Evolutionary conservation across 2,329 filamentous ascomycete genomes (phyloP).

Genomic region (Dothistroma pini): DNA sequence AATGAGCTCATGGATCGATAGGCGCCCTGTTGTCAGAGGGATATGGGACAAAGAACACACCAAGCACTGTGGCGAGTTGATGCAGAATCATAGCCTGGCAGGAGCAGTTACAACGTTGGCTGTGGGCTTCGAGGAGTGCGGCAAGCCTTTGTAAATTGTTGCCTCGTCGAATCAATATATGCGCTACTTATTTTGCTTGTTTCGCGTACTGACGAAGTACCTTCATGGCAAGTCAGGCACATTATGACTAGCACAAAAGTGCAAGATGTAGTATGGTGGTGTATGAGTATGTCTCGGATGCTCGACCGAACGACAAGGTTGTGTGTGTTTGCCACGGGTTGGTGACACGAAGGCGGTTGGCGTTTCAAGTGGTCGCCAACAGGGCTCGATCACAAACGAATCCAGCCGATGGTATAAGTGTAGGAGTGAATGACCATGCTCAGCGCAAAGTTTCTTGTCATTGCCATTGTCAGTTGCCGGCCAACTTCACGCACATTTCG

Average conservation of each 20-base stretch:
- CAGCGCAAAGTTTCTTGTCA: too few relatives aligned
- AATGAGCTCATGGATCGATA: neutral
- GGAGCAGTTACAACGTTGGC: neutral
- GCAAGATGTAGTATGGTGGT: neutral
- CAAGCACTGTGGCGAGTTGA: neutral
- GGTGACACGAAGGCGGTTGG: neutral
- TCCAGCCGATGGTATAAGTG: too few relatives aligned
- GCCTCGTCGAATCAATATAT: neutral
- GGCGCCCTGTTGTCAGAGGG: neutral
- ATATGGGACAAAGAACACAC: neutral
- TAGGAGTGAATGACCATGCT: too few relatives aligned
- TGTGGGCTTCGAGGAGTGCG: neutral
- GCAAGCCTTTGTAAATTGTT: neutral
- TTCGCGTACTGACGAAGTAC: neutral
- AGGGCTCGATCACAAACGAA: too few relatives aligned
- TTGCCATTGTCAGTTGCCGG: too few relatives aligned
- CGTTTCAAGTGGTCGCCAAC: neutral
- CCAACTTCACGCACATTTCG: too few relatives aligned
- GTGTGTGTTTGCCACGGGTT: neutral
- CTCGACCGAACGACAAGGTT: neutral
- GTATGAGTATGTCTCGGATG: neutral
- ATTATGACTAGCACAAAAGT: too few relatives aligned
- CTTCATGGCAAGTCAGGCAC: too few relatives aligned
- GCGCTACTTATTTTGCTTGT: neutral
- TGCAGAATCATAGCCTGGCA: neutral